Conservation (phyloP, 1,284 basidiomycete genomes). For the Exsudoporus floridanus region DNA sequence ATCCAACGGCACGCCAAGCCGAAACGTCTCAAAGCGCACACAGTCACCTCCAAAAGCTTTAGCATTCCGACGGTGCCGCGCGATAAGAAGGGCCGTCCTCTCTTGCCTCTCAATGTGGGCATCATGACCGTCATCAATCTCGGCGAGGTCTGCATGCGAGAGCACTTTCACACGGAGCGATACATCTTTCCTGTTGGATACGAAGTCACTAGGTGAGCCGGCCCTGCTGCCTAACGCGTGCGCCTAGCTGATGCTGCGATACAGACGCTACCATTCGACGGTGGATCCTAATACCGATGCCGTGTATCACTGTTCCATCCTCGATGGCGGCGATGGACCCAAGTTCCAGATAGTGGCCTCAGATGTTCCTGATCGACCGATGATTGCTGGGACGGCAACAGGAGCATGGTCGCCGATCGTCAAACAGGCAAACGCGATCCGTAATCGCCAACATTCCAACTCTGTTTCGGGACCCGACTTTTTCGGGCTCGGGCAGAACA, state of each 20-base stretch:
- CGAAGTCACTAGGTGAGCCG: slow-evolving; percentile 67
- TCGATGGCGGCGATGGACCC: slow-evolving; percentile 77
- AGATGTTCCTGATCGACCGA: slow-evolving; percentile 62
- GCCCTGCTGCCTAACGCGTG: slow-evolving; percentile 1
- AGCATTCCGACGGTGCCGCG: slow-evolving; percentile 74
- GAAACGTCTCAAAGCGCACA: slow-evolving; percentile 75
- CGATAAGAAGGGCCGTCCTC: slow-evolving; percentile 62
- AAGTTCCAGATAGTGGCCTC: slow-evolving; percentile 77
- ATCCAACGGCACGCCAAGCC: slow-evolving; percentile 55
- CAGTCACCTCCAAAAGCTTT: slow-evolving; percentile 69
- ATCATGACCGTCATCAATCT: slow-evolving; percentile 77
- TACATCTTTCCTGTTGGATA: slow-evolving; percentile 85
- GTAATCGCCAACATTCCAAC: slow-evolving; percentile 76
- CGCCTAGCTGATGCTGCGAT: slow-evolving; percentile 11
- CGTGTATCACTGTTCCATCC: slow-evolving; percentile 77
- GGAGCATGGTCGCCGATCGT: slow-evolving; percentile 81
- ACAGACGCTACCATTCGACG: slow-evolving; percentile 73
- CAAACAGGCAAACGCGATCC: slow-evolving; percentile 72
- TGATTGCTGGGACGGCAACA: slow-evolving; percentile 79
- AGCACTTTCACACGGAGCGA: slow-evolving; percentile 80
- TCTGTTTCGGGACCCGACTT: slow-evolving; percentile 83
- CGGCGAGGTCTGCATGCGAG: slow-evolving; percentile 72
- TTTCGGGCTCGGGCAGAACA: slow-evolving; percentile 79
- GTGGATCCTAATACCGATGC: slow-evolving; percentile 62
- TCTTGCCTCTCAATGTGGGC: slow-evolving; percentile 73